Percentiles rank a stretch among this genome's conserved stretches.
phyloP scores from a whole-genome alignment of 768 basidiomycete genomes.

The Trametopsis cervina region DNA sequence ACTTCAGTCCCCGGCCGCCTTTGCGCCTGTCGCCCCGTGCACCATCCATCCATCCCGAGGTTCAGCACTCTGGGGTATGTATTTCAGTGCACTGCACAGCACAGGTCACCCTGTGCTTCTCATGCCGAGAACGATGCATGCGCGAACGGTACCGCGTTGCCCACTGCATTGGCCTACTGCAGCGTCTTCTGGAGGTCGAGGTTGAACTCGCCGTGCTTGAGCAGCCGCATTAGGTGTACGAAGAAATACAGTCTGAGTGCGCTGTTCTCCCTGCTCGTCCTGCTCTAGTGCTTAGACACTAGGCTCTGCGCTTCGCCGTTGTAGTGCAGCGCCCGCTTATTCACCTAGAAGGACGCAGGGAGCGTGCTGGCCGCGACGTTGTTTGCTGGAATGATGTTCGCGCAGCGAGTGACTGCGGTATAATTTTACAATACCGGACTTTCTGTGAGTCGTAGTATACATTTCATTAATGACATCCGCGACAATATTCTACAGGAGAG shows the following conservation, averaged over 20 bases:
- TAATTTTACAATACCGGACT: too few species aligned
- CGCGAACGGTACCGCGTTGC: slow-evolving; percentile 26
- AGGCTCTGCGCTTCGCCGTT: slow-evolving; percentile 97
- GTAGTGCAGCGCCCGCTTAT: slow-evolving; percentile 87
- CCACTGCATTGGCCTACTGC: slow-evolving; percentile 36
- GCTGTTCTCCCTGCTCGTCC: slow-evolving; percentile 53
- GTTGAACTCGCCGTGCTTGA: slow-evolving; percentile 82
- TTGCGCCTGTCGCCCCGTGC: slow-evolving; percentile 36
- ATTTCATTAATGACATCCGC: too few species aligned
- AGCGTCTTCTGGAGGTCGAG: slow-evolving; percentile 72
- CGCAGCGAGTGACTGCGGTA: too few species aligned
- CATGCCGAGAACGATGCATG: slow-evolving; percentile 16
- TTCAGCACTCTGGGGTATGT: too few species aligned
- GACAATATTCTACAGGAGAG: slow-evolving; percentile 19
- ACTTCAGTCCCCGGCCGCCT: slow-evolving; percentile 62
- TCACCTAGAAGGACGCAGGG: slow-evolving; percentile 21
- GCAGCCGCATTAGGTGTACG: slow-evolving; percentile 74
- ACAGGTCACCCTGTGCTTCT: slow-evolving; percentile 12
- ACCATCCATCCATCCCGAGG: slow-evolving; percentile 13
- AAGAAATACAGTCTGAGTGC: slow-evolving; percentile 76
- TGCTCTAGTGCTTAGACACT: slow-evolving; percentile 54
- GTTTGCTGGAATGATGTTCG: too few species aligned
- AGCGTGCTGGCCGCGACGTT: too few species aligned
- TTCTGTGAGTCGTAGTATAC: too few species aligned
- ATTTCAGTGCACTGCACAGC: not conserved